These are phyloP conservation scores for Cinchona pubescens DNA, from an alignment of 257 asterid genomes.

Conservation along the genomic window DNA sequence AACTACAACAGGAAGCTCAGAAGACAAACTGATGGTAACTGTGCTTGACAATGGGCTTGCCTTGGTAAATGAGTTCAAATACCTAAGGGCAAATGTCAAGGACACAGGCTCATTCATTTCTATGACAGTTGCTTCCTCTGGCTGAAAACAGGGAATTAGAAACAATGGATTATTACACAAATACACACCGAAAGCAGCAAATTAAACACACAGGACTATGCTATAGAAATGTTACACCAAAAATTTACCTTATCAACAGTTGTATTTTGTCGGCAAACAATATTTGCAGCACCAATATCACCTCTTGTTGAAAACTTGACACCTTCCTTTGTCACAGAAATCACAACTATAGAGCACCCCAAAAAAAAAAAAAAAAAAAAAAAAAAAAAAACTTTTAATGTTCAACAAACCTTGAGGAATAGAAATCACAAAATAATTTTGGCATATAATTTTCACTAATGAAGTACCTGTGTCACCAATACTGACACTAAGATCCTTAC, in stretches of 20 bases:
- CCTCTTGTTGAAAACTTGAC: slow-evolving; percentile 94
- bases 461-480: slow-evolving; percentile 39
- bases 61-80: slow-evolving; percentile 75
- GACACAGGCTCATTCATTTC: slow-evolving; percentile 93
- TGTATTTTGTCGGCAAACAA: slow-evolving; percentile 85
- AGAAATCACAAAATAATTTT: neutral
- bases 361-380: neutral
- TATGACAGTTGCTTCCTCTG: slow-evolving; percentile 71
- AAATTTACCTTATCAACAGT: slow-evolving; percentile 75
- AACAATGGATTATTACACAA: neutral
- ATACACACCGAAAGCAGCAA: neutral
- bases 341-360: slow-evolving; percentile 56
- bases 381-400: no score
- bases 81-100: slow-evolving; percentile 69
- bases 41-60: slow-evolving; percentile 70
- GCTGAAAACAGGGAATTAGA: slow-evolving; percentile 33
- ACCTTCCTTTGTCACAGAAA: slow-evolving; percentile 94
- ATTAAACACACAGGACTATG: no score
- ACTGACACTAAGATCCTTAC: slow-evolving; percentile 40
- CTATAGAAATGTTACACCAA: neutral
- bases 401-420: no score
- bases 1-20: slow-evolving; percentile 85
- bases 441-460: neutral
- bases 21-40: slow-evolving; percentile 71
- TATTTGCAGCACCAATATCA: slow-evolving; percentile 79